Conservation (phyloP, 2,329 filamentous ascomycete genomes). For the Gaeumannomyces tritici region DNA sequence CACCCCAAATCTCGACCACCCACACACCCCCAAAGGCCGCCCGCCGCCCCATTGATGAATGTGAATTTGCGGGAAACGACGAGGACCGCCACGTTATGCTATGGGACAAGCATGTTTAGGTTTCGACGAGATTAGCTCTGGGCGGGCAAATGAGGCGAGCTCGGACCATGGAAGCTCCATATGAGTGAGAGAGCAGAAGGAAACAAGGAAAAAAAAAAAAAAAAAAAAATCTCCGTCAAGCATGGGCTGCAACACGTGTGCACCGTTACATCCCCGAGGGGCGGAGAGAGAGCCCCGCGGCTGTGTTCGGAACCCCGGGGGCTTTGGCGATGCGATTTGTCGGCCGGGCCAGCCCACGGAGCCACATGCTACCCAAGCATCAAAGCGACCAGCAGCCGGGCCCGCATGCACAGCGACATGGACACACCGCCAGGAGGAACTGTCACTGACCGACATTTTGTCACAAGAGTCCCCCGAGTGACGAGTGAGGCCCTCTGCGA, state of each 20-base stretch:
- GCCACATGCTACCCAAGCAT: not conserved
- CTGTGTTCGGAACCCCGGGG: not conserved
- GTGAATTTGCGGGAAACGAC: too few relatives aligned
- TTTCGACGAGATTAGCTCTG: too few relatives aligned
- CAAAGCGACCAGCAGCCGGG: not conserved
- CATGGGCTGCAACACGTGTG: too few relatives aligned
- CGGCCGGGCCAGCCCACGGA: not conserved
- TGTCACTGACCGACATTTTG: not conserved
- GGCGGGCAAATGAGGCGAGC: not conserved
- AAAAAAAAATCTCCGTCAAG: too few relatives aligned
- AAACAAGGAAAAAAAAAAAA: too few relatives aligned
- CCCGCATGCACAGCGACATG: too few relatives aligned
- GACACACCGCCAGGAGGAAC: not conserved
- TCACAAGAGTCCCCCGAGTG: too few relatives aligned
- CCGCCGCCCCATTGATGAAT: too few relatives aligned
- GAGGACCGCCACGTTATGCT: not conserved
- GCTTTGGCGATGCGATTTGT: not conserved
- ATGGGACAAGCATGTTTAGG: not conserved
- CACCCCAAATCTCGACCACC: not conserved
- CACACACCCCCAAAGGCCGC: too few relatives aligned
- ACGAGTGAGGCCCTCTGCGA: too few relatives aligned
- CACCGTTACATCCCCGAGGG: too few relatives aligned
- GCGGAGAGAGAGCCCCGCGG: too few relatives aligned
- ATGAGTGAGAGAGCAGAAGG: not conserved
- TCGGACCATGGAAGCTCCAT: not conserved